A percentile compares a stretch with the other conserved stretches of the same genome.
Conservation (phyloP, 805 yeast species). For the Saccharomycopsis olivae region DNA sequence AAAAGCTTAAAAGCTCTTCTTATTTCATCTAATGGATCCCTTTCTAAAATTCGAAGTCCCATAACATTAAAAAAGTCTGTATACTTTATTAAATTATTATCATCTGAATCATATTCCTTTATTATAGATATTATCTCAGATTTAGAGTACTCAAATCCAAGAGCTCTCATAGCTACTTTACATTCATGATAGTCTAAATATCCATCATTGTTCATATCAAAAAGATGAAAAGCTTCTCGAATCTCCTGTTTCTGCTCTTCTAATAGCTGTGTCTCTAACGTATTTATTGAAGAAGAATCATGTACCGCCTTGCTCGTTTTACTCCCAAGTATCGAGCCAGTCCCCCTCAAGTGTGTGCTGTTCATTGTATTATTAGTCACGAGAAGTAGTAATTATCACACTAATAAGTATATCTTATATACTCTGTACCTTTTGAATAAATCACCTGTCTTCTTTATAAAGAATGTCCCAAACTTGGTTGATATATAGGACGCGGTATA, state of each 20-base stretch:
- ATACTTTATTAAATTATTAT: conserved; percentile 58
- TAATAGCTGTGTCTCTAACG: conserved; percentile 47
- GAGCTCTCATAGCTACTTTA: conserved; percentile 87
- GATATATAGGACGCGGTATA: too few relatives aligned
- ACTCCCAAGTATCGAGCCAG: too few relatives aligned
- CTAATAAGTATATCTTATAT: too few relatives aligned
- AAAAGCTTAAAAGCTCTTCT: conserved; percentile 80
- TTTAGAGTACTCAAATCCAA: conserved; percentile 79
- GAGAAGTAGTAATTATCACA: too few relatives aligned
- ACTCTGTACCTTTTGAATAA: too few relatives aligned
- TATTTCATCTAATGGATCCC: conserved; percentile 92
- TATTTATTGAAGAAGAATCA: conserved; percentile 22
- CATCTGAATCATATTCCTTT: conserved; percentile 72
- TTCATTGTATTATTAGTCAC: too few relatives aligned
- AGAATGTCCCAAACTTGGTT: too few relatives aligned
- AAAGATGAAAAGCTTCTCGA: conserved; percentile 81
- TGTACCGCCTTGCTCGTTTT: conserved; percentile 15
- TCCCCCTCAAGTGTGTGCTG: too few relatives aligned
- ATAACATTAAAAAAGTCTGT: conserved; percentile 75
- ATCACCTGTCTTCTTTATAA: too few relatives aligned
- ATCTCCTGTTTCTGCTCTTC: conserved; percentile 88
- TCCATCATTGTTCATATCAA: conserved; percentile 91
- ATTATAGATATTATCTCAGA: conserved; percentile 67
- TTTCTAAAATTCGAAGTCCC: conserved; percentile 68
- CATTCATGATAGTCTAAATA: conserved; percentile 84